phyloP scores from a whole-genome alignment of 2,329 filamentous ascomycete species.

The Bipolaris gigantea region DNA sequence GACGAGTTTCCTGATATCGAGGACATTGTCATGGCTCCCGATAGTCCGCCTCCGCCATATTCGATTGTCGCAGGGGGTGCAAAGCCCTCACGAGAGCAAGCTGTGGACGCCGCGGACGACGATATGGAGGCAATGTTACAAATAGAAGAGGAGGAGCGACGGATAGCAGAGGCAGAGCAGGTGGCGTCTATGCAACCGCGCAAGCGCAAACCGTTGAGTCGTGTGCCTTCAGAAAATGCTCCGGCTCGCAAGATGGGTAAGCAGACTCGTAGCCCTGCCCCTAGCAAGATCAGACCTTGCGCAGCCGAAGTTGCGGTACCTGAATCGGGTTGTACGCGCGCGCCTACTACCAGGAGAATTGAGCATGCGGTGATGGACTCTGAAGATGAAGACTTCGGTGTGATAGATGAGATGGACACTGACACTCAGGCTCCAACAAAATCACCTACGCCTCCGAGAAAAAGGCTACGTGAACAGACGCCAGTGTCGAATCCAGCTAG shows the following conservation, averaged over 20 bases:
- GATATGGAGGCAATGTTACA: slow-evolving; percentile 16
- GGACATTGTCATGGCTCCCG: slow-evolving; percentile 28
- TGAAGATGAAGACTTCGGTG: slow-evolving; percentile 38
- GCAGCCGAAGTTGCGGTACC: background rate
- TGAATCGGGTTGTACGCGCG: slow-evolving; percentile 7
- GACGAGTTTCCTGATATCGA: slow-evolving; percentile 47
- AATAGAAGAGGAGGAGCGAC: slow-evolving; percentile 20
- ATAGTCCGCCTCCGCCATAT: slow-evolving; percentile 48
- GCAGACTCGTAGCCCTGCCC: slow-evolving; percentile 26
- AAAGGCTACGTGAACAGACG: slow-evolving; percentile 16
- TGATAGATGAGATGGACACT: slow-evolving; percentile 33
- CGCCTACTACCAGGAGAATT: slow-evolving; percentile 21
- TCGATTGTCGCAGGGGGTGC: slow-evolving; percentile 43
- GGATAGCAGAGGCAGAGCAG: slow-evolving; percentile 9
- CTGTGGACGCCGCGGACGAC: slow-evolving; percentile 5
- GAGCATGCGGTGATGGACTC: slow-evolving; percentile 34
- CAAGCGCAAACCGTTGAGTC: slow-evolving; percentile 39
- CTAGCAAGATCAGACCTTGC: slow-evolving; percentile 8
- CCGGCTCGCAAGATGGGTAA: slow-evolving; percentile 38
- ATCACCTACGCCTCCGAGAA: slow-evolving; percentile 13
- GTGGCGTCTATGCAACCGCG: slow-evolving; percentile 16
- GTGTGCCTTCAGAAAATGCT: slow-evolving; percentile 30
- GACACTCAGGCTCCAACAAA: slow-evolving; percentile 15
- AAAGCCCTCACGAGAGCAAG: slow-evolving; percentile 1
- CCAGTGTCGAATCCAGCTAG: slow-evolving; percentile 14